Evolutionary conservation across 108 stramenopile genomes (phyloP).

Genomic region (Cyclotella kingstonii): DNA sequence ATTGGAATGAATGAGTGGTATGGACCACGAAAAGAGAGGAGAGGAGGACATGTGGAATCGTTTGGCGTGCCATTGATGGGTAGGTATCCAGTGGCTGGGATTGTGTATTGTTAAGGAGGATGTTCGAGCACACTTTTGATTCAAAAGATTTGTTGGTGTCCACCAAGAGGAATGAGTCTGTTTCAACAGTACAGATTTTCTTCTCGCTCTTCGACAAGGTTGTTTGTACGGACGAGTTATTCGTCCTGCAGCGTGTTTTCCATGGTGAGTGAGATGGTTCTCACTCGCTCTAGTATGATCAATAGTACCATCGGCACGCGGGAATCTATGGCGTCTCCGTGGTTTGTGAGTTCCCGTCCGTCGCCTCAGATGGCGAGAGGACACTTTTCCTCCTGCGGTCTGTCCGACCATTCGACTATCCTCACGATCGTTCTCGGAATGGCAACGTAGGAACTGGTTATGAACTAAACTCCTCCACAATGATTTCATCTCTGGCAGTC

Average conservation of each 20-base stretch:
- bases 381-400: constrained; percentile 67
- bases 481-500: constrained; percentile 69
- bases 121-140: constrained; percentile 6
- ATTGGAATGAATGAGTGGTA: constrained; percentile 72
- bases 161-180: constrained; percentile 33
- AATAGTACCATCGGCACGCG: constrained; percentile 10
- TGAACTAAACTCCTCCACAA: constrained; percentile 33
- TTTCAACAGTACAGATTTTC: constrained; percentile 37
- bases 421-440: neutral
- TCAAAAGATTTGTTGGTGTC: neutral
- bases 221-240: neutral
- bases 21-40: constrained; percentile 57
- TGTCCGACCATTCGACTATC: constrained; percentile 20
- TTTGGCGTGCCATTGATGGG: constrained; percentile 85
- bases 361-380: constrained; percentile 76
- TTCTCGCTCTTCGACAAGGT: constrained; percentile 36
- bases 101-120: neutral
- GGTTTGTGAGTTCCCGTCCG: constrained; percentile 61
- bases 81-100: constrained; percentile 60
- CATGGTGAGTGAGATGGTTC: neutral
- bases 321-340: constrained; percentile 59
- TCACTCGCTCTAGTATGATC: neutral
- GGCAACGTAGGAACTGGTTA: neutral
- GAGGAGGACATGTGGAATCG: constrained; percentile 66
- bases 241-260: neutral